These are phyloP conservation scores for Candida jianshihensis DNA, from an alignment of 805 yeast species.

Conservation along the genomic window DNA sequence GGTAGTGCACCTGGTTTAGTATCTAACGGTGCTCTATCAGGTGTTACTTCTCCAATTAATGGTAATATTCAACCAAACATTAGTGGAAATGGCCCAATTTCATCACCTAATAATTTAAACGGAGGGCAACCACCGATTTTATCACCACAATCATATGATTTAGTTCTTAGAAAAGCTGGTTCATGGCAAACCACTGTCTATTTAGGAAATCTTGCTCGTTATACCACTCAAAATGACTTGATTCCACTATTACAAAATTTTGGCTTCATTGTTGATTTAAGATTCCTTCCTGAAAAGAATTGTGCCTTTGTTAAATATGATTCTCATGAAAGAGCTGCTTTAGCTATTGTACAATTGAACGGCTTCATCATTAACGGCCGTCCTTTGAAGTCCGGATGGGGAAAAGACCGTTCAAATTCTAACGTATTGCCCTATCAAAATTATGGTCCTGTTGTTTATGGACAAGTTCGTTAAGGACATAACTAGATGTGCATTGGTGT, in stretches of 20 bases:
- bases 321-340: conserved; percentile 81
- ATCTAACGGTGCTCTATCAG: not conserved
- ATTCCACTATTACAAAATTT: conserved; percentile 69
- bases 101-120: not conserved
- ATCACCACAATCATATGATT: conserved; percentile 55
- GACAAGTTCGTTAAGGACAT: conserved; percentile 10
- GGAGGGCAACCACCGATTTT: conserved; percentile 7
- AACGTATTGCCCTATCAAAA: conserved; percentile 17
- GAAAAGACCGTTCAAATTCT: conserved; percentile 44
- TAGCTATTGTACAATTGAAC: conserved; percentile 72
- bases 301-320: conserved; percentile 88
- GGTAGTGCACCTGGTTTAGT: not conserved
- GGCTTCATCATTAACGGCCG: conserved; percentile 73
- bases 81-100: not conserved
- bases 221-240: conserved; percentile 64
- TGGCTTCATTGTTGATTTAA: conserved; percentile 77
- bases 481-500: too few relatives aligned
- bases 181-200: conserved; percentile 82
- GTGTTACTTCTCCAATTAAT: not conserved
- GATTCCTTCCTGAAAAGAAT: conserved; percentile 73
- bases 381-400: conserved; percentile 83
- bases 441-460: conserved; percentile 8
- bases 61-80: conserved; percentile 2
- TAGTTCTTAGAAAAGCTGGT: conserved; percentile 72
- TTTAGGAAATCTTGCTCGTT: conserved; percentile 78